Conservation (phyloP, 768 basidiomycete species). For the Kwoniella sp. region DNA sequence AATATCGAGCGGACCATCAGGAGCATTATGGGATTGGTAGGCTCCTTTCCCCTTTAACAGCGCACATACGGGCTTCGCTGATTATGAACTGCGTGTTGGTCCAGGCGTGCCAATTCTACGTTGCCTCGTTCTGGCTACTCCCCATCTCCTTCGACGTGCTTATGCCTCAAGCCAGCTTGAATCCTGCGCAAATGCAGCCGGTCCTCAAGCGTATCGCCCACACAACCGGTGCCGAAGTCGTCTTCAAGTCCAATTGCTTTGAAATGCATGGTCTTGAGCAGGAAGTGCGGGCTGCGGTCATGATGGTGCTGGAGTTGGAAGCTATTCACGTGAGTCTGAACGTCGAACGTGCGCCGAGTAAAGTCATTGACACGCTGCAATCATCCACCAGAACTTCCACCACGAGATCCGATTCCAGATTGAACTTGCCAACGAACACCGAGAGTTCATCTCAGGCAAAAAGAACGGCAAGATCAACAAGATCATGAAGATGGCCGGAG, state of each 20-base stretch:
- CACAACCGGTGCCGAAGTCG: conserved; percentile 85
- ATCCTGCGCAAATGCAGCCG: conserved; percentile 76
- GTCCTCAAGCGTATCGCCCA: conserved; percentile 84
- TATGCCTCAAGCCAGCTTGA: conserved; percentile 77
- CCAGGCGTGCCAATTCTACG: conserved; percentile 91
- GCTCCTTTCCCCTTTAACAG: conserved; percentile 53
- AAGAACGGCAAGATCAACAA: conserved; percentile 99
- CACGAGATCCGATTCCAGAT: conserved; percentile 98
- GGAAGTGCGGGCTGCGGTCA: conserved; percentile 82
- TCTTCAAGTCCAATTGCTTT: conserved; percentile 96
- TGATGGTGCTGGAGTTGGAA: conserved; percentile 85
- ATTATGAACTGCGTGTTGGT: not conserved
- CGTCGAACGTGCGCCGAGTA: not conserved
- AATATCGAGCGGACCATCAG: conserved; percentile 92
- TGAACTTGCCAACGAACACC: conserved; percentile 94
- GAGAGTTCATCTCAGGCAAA: conserved; percentile 98
- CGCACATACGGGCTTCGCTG: not conserved
- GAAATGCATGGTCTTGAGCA: conserved; percentile 93
- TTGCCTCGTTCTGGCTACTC: conserved; percentile 95
- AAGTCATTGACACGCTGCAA: not conserved
- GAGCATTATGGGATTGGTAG: conserved; percentile 88
- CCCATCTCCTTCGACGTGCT: conserved; percentile 92
- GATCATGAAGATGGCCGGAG: conserved; percentile 95
- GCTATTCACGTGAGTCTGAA: conserved; percentile 72
- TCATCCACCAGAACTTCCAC: conserved; percentile 70